Evolutionary conservation across 2,329 filamentous ascomycete species (phyloP).

Genomic region (Orbilia ellipsospora): DNA sequence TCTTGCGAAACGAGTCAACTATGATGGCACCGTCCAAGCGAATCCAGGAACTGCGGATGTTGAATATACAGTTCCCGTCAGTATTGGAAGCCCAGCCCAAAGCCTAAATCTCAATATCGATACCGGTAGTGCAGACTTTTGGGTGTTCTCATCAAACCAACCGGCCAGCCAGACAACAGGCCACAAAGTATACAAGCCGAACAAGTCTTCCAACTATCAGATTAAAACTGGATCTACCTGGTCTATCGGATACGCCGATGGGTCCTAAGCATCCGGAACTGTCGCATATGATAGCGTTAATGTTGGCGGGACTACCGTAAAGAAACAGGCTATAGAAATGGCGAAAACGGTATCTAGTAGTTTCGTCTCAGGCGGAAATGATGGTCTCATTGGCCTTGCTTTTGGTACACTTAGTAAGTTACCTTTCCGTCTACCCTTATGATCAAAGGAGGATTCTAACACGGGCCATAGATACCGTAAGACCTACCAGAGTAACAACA

Average conservation of each 20-base stretch:
- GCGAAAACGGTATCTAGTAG: conserved; percentile 60
- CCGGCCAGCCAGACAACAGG: conserved; percentile 59
- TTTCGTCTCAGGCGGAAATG: conserved; percentile 72
- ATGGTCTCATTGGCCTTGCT: conserved; percentile 77
- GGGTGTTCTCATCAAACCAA: conserved; percentile 61
- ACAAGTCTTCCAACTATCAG: conserved; percentile 62
- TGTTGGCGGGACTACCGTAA: conserved; percentile 61
- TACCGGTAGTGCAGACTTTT: conserved; percentile 55
- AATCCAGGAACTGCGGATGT: conserved; percentile 13
- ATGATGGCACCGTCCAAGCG: conserved; percentile 18
- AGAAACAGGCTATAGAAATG: conserved; percentile 60
- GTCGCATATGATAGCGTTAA: conserved; percentile 62
- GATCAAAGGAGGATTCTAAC: neutral
- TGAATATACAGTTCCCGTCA: conserved; percentile 64
- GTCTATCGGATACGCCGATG: conserved; percentile 63
- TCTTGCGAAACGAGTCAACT: conserved; percentile 10
- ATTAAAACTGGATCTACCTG: conserved; percentile 60
- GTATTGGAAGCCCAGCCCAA: conserved; percentile 74
- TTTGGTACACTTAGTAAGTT: conserved; percentile 71
- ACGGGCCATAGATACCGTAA: conserved; percentile 65
- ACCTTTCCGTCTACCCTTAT: neutral
- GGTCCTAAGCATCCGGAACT: conserved; percentile 61
- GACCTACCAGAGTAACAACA: conserved; percentile 73
- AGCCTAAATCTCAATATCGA: conserved; percentile 65
- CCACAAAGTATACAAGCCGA: conserved; percentile 62